Base-by-base conservation (phyloP, 1,284 basidiomycete genomes). In the Puccinia novopanici region DNA sequence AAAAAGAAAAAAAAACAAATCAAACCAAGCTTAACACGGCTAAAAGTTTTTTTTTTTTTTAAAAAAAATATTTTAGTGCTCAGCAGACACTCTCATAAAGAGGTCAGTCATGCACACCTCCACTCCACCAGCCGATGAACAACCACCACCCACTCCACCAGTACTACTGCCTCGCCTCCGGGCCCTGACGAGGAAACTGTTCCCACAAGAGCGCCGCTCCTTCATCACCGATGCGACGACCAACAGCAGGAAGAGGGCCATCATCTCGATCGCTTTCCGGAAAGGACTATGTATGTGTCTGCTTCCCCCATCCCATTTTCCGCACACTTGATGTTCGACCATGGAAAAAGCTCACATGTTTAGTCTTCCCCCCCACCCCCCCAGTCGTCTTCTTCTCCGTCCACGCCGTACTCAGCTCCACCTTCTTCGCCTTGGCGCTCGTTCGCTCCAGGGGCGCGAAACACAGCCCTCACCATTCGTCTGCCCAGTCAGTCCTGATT, bases 341-440 rank as follows among this genome's bases (percentile, higher is more conserved):
- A n/a, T n/a, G n/a, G n/a, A n/a, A n/a, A n/a, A n/a, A 15, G 9
- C 37, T 12, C 40, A n/a, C 12, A 24, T 10, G 30, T n/a, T 68
- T 13, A 5, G 12, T 17, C 30, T 22, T 15, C 22, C 67, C 30
- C 52, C n/a, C 22, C 27, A n/a, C 73, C 54, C 55, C 0, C 30
- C n/a, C n/a, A 80, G 77, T 80, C 55, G 77, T 80, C 57, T 80
- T 80, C 59, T 50, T 63, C 50, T 73, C 70, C n/a, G 68, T 80
- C 4, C 70, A 80, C 65, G 70, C 42, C 57, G 77, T 80, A 17
- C 22, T 73, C 24, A 73, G 70, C 61, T 52, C 65, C 34, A 54
- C 70, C 34, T 15, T 61, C 2, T 15, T 73, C 6, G 77, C 77
- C 24, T 67, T 80, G 40, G 70, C 77, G 10, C 34, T 80, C n/a